Evolutionary conservation across 306 rosid genomes (phyloP), one percentile per base, ranked within the genome.

Genomic region (Urtica urens): DNA sequence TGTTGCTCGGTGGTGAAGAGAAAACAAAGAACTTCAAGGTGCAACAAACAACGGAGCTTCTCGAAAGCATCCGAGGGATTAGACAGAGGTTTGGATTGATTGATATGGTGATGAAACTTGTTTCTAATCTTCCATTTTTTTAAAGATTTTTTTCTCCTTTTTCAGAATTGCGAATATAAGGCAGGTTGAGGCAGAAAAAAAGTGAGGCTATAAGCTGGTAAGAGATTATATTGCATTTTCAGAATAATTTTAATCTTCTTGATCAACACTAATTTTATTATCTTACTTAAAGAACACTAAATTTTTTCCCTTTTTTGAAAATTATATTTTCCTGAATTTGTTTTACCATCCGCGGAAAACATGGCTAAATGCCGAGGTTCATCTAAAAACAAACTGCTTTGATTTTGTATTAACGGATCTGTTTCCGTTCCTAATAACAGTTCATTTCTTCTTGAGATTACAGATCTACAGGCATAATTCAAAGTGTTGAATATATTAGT

Each of bases 31-130:
- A 77, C 59, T 68, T 61, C 31, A 84, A 73, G 73, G 78, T 80
- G 74, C 87, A 72, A 38, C 80, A 70, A 79, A 74, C 72, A 15
- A 31, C 41, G 59, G 84, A 84, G 49, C 85, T 90, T 69, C 90
- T 84, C 46, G 87, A 84, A 55, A 65, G 73, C 72, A 58, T 84
- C 54, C 64, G 66, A 23, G 60, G 53, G 37, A 55, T 81, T 53
- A 72, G 95, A 58, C 67, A 71, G 63, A 90, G 95, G 95, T 84
- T 62, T 46, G 43, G 34, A 61, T 46, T 29, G 34, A 35, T 46
- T 49, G 65, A 42, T 38, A 37, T 38, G 5, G 24, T 16, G 46
- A 21, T 62, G 53, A 43, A 45, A 29, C 17, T 2, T 21, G 23
- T 48, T 20, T 27, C 33, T 28, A 4, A 4, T 15, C 16, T n/a